These are phyloP conservation scores for Penium margaritaceum DNA, from an alignment of 139 green algal species.

Conservation along the genomic window DNA sequence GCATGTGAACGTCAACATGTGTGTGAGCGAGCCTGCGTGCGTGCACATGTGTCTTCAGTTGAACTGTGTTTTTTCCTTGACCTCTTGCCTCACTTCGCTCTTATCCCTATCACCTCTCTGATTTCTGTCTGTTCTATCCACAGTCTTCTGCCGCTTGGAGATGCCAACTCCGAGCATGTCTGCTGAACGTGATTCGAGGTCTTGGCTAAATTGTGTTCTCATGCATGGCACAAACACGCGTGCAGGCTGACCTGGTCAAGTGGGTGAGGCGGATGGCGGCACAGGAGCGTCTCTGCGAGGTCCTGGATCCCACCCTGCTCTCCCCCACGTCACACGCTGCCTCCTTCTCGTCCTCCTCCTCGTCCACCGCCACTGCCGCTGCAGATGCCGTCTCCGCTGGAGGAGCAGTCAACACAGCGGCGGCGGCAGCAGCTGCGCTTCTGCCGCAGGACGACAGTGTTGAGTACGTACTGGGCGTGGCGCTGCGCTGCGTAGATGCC, in stretches of 20 bases:
- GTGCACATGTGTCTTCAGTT: neutral
- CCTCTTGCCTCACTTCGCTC: neutral
- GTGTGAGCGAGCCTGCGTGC: neutral
- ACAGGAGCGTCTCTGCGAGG: neutral
- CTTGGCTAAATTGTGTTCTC: neutral
- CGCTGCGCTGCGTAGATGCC: slow-evolving; percentile 21
- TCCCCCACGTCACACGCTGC: too few species aligned
- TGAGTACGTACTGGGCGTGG: slow-evolving; percentile 20
- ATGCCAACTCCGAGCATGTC: neutral
- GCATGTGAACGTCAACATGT: neutral
- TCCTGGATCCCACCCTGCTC: slow-evolving; percentile 29
- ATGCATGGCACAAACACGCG: too few species aligned
- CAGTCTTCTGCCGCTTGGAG: neutral
- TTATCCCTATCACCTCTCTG: neutral
- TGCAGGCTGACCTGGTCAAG: slow-evolving; percentile 30
- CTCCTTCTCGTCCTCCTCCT: too few species aligned
- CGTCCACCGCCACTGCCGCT: too few species aligned
- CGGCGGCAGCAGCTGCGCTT: too few species aligned
- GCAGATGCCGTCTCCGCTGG: too few species aligned
- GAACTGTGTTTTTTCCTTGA: neutral
- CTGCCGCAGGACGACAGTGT: slow-evolving; percentile 4
- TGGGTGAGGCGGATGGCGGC: slow-evolving; percentile 13
- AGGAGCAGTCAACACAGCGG: too few species aligned
- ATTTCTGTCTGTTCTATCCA: neutral
- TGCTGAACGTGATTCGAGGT: neutral